Evolutionary conservation across 2,329 filamentous ascomycete species (phyloP).

Genomic region (Fusarium luffae): DNA sequence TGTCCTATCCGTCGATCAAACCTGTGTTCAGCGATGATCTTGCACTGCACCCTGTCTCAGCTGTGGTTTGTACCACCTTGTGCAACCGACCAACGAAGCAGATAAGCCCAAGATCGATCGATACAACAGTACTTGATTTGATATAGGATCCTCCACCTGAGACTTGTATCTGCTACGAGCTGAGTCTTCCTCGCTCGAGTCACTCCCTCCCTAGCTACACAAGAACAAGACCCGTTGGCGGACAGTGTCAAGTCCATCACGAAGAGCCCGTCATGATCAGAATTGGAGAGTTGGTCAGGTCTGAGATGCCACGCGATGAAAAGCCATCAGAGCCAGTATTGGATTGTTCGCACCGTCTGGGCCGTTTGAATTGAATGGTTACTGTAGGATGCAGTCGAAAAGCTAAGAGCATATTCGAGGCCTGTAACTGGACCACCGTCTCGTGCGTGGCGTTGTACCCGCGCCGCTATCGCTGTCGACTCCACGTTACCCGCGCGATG

Average conservation of each 20-base stretch:
- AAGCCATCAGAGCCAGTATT: background rate
- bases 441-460: conserved; percentile 31
- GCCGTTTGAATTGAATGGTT: background rate
- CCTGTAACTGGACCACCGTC: conserved; percentile 21
- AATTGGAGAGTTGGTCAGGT: background rate
- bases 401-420: conserved; percentile 18
- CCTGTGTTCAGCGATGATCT: background rate
- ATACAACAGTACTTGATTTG: conserved; percentile 10
- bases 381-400: background rate
- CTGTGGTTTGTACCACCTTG: conserved; percentile 17
- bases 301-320: background rate
- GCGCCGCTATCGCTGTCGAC: conserved; percentile 35
- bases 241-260: conserved; percentile 4
- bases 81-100: conserved; percentile 18
- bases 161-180: conserved; percentile 3
- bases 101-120: conserved; percentile 35
- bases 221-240: conserved; percentile 8
- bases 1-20: background rate
- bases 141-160: background rate
- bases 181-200: conserved; percentile 23
- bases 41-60: conserved; percentile 27
- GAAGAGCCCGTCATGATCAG: background rate
- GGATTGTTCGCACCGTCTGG: conserved; percentile 16
- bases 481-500: conserved; percentile 41
- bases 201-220: conserved; percentile 24